Conservation (phyloP, 1,284 basidiomycete genomes). For the Psilocybe mexicana region DNA sequence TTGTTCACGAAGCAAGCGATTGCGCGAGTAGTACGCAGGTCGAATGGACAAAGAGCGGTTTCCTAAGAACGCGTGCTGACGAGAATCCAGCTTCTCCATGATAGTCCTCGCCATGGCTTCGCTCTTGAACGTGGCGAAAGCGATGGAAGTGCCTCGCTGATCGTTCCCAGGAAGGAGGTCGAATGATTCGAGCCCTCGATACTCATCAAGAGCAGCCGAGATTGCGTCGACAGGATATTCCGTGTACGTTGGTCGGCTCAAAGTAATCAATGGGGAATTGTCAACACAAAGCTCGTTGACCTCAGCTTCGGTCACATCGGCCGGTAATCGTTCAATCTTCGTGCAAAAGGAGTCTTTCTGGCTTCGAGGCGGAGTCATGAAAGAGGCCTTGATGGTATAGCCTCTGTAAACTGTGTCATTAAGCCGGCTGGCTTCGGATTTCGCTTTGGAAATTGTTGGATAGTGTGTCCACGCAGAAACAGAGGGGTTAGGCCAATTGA, state of each 20-base stretch:
- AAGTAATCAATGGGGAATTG: slow-evolving; percentile 25
- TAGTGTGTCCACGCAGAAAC: slow-evolving; percentile 44
- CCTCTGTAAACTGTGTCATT: slow-evolving; percentile 35
- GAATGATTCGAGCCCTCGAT: slow-evolving; percentile 34
- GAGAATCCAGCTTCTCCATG: slow-evolving; percentile 28
- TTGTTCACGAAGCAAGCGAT: slow-evolving; percentile 21
- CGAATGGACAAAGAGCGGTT: slow-evolving; percentile 32
- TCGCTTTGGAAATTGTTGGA: slow-evolving; percentile 37
- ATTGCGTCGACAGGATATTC: slow-evolving; percentile 31
- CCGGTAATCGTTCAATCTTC: slow-evolving; percentile 38
- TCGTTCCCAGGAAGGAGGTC: slow-evolving; percentile 31
- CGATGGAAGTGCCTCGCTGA: slow-evolving; percentile 28
- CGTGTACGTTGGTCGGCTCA: slow-evolving; percentile 35
- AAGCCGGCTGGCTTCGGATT: slow-evolving; percentile 36
- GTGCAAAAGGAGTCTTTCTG: slow-evolving; percentile 37
- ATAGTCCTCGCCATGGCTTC: slow-evolving; percentile 28
- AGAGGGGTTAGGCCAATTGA: slow-evolving; percentile 41
- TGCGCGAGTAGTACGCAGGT: slow-evolving; percentile 30
- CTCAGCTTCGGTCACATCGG: slow-evolving; percentile 27
- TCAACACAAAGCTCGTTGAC: slow-evolving; percentile 32
- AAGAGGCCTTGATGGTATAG: slow-evolving; percentile 37
- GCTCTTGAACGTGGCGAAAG: slow-evolving; percentile 37
- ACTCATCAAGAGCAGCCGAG: slow-evolving; percentile 28
- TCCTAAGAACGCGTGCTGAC: slow-evolving; percentile 33
- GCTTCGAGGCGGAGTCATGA: slow-evolving; percentile 30